Percentiles rank a stretch among this genome's conserved stretches.
phyloP scores from a whole-genome alignment of 306 rosid genomes.

The Adenanthera pavonina region DNA sequence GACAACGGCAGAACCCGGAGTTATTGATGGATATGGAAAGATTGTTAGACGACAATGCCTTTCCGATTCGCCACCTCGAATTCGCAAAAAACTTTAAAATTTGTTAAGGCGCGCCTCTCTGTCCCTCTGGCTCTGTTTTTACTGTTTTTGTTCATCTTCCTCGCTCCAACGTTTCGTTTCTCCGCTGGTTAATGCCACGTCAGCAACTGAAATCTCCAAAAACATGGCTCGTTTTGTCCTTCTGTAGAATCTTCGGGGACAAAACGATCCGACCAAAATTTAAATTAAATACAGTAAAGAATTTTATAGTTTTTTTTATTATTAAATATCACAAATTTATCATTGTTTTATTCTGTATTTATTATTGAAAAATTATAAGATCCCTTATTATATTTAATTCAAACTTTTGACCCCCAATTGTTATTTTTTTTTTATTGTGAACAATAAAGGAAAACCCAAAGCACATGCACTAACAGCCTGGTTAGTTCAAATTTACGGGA shows the following conservation, averaged over 20 bases:
- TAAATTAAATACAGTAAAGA: too few relatives aligned
- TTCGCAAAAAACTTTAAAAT: slow-evolving; percentile 16
- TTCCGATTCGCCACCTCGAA: background rate
- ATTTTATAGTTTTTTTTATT: too few relatives aligned
- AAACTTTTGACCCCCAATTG: too few relatives aligned
- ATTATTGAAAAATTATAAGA: too few relatives aligned
- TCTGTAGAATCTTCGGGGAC: slow-evolving; percentile 1
- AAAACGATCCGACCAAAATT: slow-evolving; percentile 11
- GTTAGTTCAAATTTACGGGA: too few relatives aligned
- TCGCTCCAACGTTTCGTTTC: slow-evolving; percentile 26
- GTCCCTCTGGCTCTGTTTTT: background rate
- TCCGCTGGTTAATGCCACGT: slow-evolving; percentile 41
- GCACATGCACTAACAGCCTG: too few relatives aligned
- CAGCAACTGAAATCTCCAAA: slow-evolving; percentile 42
- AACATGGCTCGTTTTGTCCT: slow-evolving; percentile 44
- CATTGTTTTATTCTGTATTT: too few relatives aligned
- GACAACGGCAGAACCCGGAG: background rate
- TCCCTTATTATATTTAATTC: too few relatives aligned
- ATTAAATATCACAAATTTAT: too few relatives aligned
- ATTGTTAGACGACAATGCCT: slow-evolving; percentile 33
- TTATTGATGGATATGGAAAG: background rate
- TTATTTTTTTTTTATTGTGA: too few relatives aligned
- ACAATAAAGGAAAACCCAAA: too few relatives aligned
- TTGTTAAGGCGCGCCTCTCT: slow-evolving; percentile 43
- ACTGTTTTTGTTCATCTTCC: slow-evolving; percentile 16